Percentiles rank a stretch among this genome's conserved stretches.
Conservation (phyloP, 2,329 filamentous ascomycete species). For the Alternaria dauci region DNA sequence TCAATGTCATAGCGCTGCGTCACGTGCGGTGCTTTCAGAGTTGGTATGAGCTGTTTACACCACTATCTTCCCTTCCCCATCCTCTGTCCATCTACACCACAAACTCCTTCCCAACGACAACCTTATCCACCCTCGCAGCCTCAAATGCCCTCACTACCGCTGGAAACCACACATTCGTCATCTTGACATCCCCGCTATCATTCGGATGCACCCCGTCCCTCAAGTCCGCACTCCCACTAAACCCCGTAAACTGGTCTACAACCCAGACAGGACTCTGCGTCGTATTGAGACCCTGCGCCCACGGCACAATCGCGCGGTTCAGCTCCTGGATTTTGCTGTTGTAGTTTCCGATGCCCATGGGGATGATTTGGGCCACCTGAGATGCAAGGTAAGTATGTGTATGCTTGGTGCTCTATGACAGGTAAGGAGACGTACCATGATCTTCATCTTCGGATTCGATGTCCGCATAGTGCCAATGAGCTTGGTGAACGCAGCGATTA, state of each 20-base stretch:
- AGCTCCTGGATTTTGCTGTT: constrained; percentile 52
- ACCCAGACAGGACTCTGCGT: constrained; percentile 55
- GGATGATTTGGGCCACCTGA: constrained; percentile 56
- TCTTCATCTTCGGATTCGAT: constrained; percentile 55
- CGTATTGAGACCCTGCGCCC: constrained; percentile 51
- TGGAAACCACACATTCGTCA: constrained; percentile 47
- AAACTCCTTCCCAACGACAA: constrained; percentile 4
- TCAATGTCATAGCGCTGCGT: constrained; percentile 10
- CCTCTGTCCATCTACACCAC: not conserved
- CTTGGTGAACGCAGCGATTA: constrained; percentile 54
- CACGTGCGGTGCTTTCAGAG: constrained; percentile 9
- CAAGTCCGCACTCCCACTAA: constrained; percentile 43
- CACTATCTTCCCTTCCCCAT: not conserved
- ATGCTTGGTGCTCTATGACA: not conserved
- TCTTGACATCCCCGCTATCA: constrained; percentile 54
- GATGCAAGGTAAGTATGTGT: not conserved
- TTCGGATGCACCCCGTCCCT: constrained; percentile 55
- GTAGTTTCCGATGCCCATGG: constrained; percentile 40
- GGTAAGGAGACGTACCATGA: constrained; percentile 47
- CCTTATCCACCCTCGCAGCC: constrained; percentile 30
- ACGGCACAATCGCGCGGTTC: constrained; percentile 52
- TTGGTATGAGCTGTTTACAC: not conserved
- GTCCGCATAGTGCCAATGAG: constrained; percentile 48
- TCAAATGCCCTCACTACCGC: constrained; percentile 37
- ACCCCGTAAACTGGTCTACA: constrained; percentile 55